phyloP scores from a whole-genome alignment of 1,139 yeast genomes.

The Kodamaea plutei region DNA sequence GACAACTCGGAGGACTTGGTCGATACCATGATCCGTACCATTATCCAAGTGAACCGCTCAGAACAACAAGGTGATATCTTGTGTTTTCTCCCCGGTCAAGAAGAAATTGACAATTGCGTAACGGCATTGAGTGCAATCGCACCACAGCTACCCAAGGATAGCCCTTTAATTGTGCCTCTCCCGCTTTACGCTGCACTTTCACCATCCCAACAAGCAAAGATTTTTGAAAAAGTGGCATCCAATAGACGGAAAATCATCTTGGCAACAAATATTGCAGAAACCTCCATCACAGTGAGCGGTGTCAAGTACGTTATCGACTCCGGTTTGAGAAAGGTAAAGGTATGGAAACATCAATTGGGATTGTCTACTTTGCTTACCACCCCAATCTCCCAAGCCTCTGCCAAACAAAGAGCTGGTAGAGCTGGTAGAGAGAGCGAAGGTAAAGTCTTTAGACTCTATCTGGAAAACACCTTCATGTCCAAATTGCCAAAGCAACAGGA shows the following conservation, averaged over 20 bases:
- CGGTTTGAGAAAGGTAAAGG: conserved; percentile 87
- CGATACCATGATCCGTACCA: conserved; percentile 69
- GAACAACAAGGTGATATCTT: conserved; percentile 86
- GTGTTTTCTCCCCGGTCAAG: conserved; percentile 94
- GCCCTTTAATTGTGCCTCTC: conserved; percentile 69
- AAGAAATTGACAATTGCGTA: conserved; percentile 88
- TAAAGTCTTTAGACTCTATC: conserved; percentile 79
- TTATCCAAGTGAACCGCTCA: conserved; percentile 71
- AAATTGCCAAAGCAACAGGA: conserved; percentile 76
- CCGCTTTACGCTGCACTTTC: conserved; percentile 94
- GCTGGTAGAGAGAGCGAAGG: conserved; percentile 97
- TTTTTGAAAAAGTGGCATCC: conserved; percentile 58
- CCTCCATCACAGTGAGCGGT: conserved; percentile 93
- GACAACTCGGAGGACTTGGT: conserved; percentile 70
- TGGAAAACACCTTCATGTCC: conserved; percentile 57
- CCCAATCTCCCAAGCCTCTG: conserved; percentile 91
- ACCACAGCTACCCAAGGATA: conserved; percentile 64
- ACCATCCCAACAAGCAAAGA: conserved; percentile 73
- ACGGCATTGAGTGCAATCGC: conserved; percentile 57
- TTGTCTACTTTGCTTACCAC: conserved; percentile 86
- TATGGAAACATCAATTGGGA: conserved; percentile 91
- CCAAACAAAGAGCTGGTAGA: conserved; percentile 94
- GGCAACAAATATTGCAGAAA: conserved; percentile 95
- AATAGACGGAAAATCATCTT: conserved; percentile 77
- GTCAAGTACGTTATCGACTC: conserved; percentile 92